Base-by-base conservation (phyloP, 179 eudicot species). In the Patellifolia procumbens region DNA sequence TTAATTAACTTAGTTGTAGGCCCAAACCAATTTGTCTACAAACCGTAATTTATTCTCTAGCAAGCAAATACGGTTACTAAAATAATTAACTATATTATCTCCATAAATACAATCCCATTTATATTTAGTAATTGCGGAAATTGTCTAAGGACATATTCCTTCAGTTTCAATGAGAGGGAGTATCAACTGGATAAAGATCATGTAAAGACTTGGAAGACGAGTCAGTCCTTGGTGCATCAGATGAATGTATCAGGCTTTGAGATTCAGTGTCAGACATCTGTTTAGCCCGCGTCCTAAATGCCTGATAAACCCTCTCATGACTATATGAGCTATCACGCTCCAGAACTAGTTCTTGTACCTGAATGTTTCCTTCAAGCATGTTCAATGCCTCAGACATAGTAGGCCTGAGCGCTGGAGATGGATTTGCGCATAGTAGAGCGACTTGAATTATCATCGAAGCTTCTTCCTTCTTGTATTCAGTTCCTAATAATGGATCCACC, bases 401-500 rank as follows among this genome's bases (percentile, higher is more conserved):
- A 48, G 78, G 78, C 71, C 78, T 56, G 4, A 75, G 72, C 34
- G 69, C 78, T 22, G 78, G 72, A 66, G 78, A 75, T 37, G 78
- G 48, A 52, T 75, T 34, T 65, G 72, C 52, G 72, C 72, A 75
- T 22, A 64, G 1, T 12, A 75, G 32, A 13, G 78, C 78, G 2
- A 75, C 52, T 19, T 65, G 68, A 37, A 65, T 51, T 13, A 65
- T 75, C 8, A 39, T 65, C 16, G 59, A 31, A 15, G 72, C 78
- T 65, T 75, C 72, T 64, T 75, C 78, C 37, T n/a, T 43, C 34
- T 65, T 64, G 58, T 75, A 75, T 17, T 75, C 63, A 15, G 16
- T 32, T 12, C 63, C 78, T 35, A 75, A 24, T 20, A 48, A 32
- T 43, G 61, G 72, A 22, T 75, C 78, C 31, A 75, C 59, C 10